phyloP scores from a whole-genome alignment of 768 basidiomycete genomes.

The Gymnopilus junonius region DNA sequence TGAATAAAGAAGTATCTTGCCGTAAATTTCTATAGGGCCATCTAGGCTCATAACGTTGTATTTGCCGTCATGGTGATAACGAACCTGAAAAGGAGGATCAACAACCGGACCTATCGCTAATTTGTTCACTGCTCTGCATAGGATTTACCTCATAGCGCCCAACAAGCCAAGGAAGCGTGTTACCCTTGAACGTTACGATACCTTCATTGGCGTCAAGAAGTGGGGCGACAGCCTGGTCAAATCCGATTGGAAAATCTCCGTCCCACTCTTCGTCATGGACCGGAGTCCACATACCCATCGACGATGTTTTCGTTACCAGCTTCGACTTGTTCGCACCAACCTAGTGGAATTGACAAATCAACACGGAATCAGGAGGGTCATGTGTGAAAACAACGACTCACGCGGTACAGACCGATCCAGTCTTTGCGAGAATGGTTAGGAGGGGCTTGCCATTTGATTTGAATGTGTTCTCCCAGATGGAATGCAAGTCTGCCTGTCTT shows the following conservation, averaged over 20 bases:
- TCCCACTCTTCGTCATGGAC: conserved; percentile 94
- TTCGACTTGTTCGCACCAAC: conserved; percentile 87
- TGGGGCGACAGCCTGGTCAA: conserved; percentile 39
- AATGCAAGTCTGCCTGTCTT: conserved; percentile 60
- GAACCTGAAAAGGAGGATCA: conserved; percentile 48
- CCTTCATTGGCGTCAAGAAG: conserved; percentile 58
- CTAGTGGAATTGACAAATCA: conserved; percentile 38
- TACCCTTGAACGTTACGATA: conserved; percentile 72
- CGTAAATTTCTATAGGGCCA: conserved; percentile 87
- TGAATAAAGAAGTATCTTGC: conserved; percentile 47
- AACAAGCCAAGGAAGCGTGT: conserved; percentile 83
- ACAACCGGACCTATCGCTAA: background rate
- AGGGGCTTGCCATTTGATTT: conserved; percentile 87
- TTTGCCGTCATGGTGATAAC: conserved; percentile 97
- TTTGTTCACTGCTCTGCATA: background rate
- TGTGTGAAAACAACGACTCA: conserved; percentile 31
- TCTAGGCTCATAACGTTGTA: conserved; percentile 92
- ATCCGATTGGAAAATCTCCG: conserved; percentile 72
- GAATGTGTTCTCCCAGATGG: conserved; percentile 91
- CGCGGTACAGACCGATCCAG: conserved; percentile 95
- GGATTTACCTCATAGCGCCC: conserved; percentile 82
- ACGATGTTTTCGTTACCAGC: conserved; percentile 82
- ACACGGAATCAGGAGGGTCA: conserved; percentile 7
- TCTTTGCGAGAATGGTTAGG: conserved; percentile 85
- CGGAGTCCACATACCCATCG: conserved; percentile 91